Percentiles rank a stretch among this genome's conserved stretches.
phyloP scores from a whole-genome alignment of 495 filamentous ascomycete species.

The Aspergillus olivimuriae region DNA sequence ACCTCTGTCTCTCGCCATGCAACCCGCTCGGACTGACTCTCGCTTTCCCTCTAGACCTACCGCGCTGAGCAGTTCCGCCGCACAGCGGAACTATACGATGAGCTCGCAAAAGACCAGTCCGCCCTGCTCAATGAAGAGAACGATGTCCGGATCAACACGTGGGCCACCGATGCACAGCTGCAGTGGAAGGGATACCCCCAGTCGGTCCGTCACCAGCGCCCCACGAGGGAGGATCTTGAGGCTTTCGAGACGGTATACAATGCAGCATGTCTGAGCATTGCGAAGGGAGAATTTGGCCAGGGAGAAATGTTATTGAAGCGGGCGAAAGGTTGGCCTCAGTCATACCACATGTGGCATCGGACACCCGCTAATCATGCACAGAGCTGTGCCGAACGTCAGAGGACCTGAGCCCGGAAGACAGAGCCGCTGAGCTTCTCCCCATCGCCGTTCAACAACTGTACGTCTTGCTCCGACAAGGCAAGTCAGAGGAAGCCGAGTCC shows the following conservation, averaged over 20 bases:
- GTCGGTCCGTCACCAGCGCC: slow-evolving; percentile 48
- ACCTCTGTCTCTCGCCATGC: not conserved
- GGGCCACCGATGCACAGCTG: slow-evolving; percentile 78
- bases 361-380: slow-evolving; percentile 21
- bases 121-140: slow-evolving; percentile 63
- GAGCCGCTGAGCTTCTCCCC: slow-evolving; percentile 72
- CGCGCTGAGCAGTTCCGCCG: slow-evolving; percentile 73
- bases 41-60: slow-evolving; percentile 59
- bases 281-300: slow-evolving; percentile 66
- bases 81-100: slow-evolving; percentile 62
- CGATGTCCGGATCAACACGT: slow-evolving; percentile 79
- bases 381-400: slow-evolving; percentile 80
- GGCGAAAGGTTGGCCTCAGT: slow-evolving; percentile 53
- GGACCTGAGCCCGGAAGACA: slow-evolving; percentile 77
- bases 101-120: slow-evolving; percentile 44
- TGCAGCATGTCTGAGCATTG: slow-evolving; percentile 79
- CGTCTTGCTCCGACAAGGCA: slow-evolving; percentile 65
- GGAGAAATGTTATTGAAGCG: slow-evolving; percentile 75
- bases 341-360: not conserved
- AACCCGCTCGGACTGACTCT: not conserved
- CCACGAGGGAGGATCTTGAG: slow-evolving; percentile 71
- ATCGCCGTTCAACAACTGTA: slow-evolving; percentile 85
- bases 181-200: slow-evolving; percentile 66
- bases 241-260: slow-evolving; percentile 94
- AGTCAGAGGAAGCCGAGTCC: slow-evolving; percentile 63